These are phyloP conservation scores for Aspergillus caelatus DNA, from an alignment of 2,329 filamentous ascomycete species.

Conservation along the genomic window DNA sequence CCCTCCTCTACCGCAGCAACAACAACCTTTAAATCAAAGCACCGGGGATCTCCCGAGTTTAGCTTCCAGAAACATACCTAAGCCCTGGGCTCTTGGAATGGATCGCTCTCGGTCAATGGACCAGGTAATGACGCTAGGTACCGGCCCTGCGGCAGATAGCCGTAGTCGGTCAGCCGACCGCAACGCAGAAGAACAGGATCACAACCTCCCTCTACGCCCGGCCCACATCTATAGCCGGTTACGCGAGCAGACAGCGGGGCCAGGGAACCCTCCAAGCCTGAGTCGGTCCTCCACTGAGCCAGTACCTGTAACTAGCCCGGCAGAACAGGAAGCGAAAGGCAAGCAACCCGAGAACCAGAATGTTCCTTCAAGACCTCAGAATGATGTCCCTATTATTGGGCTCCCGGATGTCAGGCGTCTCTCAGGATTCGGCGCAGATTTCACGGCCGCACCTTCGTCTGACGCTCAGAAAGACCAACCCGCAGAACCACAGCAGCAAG, in stretches of 20 bases:
- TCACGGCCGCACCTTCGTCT: constrained; percentile 23
- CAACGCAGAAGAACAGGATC: constrained; percentile 12
- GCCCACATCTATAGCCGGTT: constrained; percentile 76
- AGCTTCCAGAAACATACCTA: constrained; percentile 12
- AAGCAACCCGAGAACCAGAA: background rate
- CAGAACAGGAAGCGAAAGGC: background rate
- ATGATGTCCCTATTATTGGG: constrained; percentile 24
- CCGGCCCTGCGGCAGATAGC: constrained; percentile 23
- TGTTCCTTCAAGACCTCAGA: constrained; percentile 1
- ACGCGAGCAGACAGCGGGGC: constrained; percentile 63
- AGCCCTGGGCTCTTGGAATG: constrained; percentile 28
- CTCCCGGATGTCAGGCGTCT: constrained; percentile 49
- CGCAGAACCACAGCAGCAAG: constrained; percentile 19
- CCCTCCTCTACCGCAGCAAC: constrained; percentile 27
- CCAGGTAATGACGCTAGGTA: constrained; percentile 21
- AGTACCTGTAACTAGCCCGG: background rate
- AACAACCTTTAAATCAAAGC: constrained; percentile 30
- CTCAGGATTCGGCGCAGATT: constrained; percentile 41
- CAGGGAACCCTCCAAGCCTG: constrained; percentile 53
- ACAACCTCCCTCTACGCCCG: constrained; percentile 66
- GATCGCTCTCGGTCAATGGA: constrained; percentile 47
- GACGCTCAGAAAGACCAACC: constrained; percentile 16
- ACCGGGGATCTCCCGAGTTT: constrained; percentile 24
- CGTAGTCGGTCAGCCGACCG: constrained; percentile 29
- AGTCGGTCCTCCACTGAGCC: constrained; percentile 10